phyloP scores from a whole-genome alignment of 129 eudicot genomes.

The Dittrichia graveolens region DNA sequence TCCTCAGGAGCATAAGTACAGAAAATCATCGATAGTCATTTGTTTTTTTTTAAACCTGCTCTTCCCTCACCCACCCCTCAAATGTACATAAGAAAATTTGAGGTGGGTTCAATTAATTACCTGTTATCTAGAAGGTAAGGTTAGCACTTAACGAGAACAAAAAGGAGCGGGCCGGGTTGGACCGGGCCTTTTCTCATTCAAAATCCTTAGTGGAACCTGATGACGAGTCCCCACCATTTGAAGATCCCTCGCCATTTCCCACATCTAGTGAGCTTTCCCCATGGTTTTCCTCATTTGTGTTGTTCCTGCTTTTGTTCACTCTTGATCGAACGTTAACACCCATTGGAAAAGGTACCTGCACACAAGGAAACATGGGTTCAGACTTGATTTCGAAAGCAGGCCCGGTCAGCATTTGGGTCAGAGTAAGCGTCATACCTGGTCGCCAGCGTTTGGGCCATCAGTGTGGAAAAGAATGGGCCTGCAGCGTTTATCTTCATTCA shows the following conservation, averaged over 20 bases:
- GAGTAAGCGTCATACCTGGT: conserved; percentile 58
- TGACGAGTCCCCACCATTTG: conserved; percentile 61
- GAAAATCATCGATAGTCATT: conserved; percentile 7
- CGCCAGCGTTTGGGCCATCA: conserved; percentile 98
- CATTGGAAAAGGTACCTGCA: conserved; percentile 95
- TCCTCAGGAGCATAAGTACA: conserved; percentile 35
- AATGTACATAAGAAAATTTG: conserved; percentile 52
- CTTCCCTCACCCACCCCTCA: conserved; percentile 44
- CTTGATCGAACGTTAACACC: conserved; percentile 76
- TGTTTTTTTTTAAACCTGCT: background rate
- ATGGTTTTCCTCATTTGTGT: conserved; percentile 51
- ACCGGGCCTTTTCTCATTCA: conserved; percentile 53
- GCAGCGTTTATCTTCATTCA: conserved; percentile 98
- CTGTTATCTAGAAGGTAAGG: conserved; percentile 45
- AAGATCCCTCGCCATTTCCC: conserved; percentile 55
- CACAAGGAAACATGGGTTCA: background rate
- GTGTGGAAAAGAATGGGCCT: conserved; percentile 94
- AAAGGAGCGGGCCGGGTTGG: conserved; percentile 28
- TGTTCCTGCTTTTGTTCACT: conserved; percentile 51
- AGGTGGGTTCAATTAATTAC: conserved; percentile 38
- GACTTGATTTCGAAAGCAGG: too few relatives aligned
- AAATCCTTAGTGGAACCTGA: conserved; percentile 69
- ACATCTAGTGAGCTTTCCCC: conserved; percentile 55
- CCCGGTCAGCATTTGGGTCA: background rate
- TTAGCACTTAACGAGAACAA: conserved; percentile 44